Base-by-base conservation (phyloP, 2,329 filamentous ascomycete genomes). In the Aspergillus udagawae region DNA sequence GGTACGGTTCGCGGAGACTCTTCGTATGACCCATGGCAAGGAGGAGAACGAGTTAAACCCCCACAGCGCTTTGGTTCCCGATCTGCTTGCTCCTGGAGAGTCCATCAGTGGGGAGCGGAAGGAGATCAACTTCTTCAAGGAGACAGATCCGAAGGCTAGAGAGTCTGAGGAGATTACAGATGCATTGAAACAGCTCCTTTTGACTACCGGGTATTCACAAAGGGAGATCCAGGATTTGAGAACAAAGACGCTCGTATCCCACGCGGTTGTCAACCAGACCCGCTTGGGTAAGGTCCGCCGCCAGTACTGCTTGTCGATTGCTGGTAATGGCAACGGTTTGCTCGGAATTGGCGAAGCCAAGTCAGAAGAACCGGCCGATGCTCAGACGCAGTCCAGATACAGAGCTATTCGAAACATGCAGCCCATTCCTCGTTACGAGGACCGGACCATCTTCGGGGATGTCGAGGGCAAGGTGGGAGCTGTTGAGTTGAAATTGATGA, bases 261-360 rank as follows among this genome's bases (percentile, higher is more conserved):
- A 93, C 69, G 76, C 77, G 44, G 94, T 99, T 58, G 81, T 85
- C 63, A 97, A 99, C 77, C 93, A 97, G 82, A 97, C 94, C 23
- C 90, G 93, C 79, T 86, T 99, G 76, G 94, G 94, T 72, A 99
- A 97, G 82, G 88, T 99, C 58, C 82, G 83, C 65, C 90, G 88
- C 73, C 68, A 82, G 44, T 95, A 93, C 68, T 82, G 86, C 66
- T 78, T 97, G 60, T 86, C 86, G 44, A 86, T 97, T 65, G 92
- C 92, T 5, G 94, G 94, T 53, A 96, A 97, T 75, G 83, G 86
- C 57, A 84, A 94, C 64, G 94, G 94, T 17, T 83, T 93, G 68
- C 76, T 99, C 32, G 94, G 94, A 10, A 82, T 97, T 58, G 94
- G 94, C 56, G 89, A 93, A 76, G 92, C 90, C 66, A 99, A 97